Evolutionary conservation across 441 rosid species (phyloP), one percentile per base, ranked within the genome.

Genomic region (Pelargonium exstipulatum): DNA sequence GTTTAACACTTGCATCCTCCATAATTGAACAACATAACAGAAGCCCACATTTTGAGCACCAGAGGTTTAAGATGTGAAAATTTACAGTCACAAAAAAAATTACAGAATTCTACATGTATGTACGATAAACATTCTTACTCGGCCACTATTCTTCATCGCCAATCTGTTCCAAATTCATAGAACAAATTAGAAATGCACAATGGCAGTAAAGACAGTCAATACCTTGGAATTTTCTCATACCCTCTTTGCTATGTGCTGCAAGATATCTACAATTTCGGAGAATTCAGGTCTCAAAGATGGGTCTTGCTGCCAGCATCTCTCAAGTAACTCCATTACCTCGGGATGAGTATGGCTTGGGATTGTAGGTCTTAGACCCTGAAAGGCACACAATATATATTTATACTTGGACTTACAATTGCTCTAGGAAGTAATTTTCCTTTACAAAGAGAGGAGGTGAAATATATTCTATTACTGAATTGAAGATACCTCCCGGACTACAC

Each of bases 211-310:
- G 60, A 48, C 62, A 51, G 37, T 20, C 2, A 14, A 29, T 48
- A 5, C 12, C 42, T 63, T 16, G 14, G 35, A 14, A 48, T 43
- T 60, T 67, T 49, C 63, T 16, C 40, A 24, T 77, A 85, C 79
- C 77, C 22, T 78, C 67, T 61, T 77, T 45, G 79, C 79, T 13
- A 84, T 67, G 14, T 74, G 79, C 61, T 78, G 85, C 51, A 89
- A 76, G 66, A 78, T 26, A 49, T 79, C 77, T 48, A 73, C 29
- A 67, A 85, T 80, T 79, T 87, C 95, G 42, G 86, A 79, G 78
- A 89, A 87, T 63, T 87, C 91, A 7, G 95, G 91, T 76, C 95
- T 84, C 77, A 75, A 55, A 65, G 76, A 82, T 37, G 95, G 87
- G 29, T 83, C 86, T 18, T 65, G 82, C 69, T 85, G 82, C 91